phyloP scores from a whole-genome alignment of 495 filamentous ascomycete species.

The Aspergillus cavernicola region DNA sequence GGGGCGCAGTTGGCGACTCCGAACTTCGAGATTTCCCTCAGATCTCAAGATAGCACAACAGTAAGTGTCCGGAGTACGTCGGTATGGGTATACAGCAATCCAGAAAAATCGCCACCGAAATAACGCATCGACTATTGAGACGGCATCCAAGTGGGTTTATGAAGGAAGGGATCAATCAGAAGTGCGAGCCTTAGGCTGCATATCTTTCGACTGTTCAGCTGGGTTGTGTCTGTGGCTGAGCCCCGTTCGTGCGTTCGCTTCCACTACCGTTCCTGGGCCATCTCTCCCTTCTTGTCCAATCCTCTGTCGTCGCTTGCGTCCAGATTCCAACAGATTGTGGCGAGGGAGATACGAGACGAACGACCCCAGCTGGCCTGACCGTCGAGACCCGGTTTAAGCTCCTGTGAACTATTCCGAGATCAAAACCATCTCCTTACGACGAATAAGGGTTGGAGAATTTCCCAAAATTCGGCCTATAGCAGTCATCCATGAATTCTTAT shows the following conservation, averaged over 20 bases:
- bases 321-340: slow-evolving; percentile 1
- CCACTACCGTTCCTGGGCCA: background rate
- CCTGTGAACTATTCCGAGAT: slow-evolving; percentile 3
- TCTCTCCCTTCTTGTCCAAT: background rate
- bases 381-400: slow-evolving; percentile 6
- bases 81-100: background rate
- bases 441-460: background rate
- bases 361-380: slow-evolving; percentile 13
- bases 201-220: slow-evolving; percentile 5
- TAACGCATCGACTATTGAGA: slow-evolving; percentile 3
- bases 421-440: background rate
- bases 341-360: background rate
- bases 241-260: slow-evolving; percentile 1
- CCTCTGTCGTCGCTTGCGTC: background rate
- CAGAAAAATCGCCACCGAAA: slow-evolving; percentile 7
- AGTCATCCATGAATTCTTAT: background rate
- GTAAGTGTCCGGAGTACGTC: background rate
- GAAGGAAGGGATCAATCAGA: slow-evolving; percentile 8
- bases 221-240: slow-evolving; percentile 7
- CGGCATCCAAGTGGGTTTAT: slow-evolving; percentile 6
- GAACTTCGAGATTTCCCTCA: background rate
- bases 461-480: background rate
- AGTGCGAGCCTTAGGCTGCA: slow-evolving; percentile 8
- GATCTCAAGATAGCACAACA: slow-evolving; percentile 8
- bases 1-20: slow-evolving; percentile 6